Conservation (phyloP, 129 eudicot genomes). For the Arctium lappa region DNA sequence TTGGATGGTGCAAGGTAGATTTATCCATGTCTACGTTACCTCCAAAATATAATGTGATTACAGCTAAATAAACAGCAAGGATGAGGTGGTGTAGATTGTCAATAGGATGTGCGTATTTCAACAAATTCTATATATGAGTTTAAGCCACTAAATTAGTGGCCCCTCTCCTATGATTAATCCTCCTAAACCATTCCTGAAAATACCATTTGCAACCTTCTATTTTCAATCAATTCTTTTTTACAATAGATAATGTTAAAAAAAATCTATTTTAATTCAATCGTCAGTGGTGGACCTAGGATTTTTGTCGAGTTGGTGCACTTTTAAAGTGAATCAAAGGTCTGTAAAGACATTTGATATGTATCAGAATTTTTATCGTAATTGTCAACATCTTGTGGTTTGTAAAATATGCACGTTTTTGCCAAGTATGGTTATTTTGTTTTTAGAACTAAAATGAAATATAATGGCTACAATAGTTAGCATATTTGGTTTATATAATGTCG, state of each 20-base stretch:
- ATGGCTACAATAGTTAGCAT: background rate
- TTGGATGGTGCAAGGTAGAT: conserved; percentile 14
- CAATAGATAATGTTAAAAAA: no score
- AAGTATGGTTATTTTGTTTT: no score
- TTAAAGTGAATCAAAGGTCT: no score
- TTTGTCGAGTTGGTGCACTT: no score
- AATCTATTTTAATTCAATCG: no score
- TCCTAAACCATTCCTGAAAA: conserved; percentile 26
- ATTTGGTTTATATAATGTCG: no score
- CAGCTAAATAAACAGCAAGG: conserved; percentile 25
- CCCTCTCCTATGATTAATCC: conserved; percentile 30
- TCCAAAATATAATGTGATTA: conserved; percentile 18
- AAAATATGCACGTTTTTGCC: no score
- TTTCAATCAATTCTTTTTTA: background rate
- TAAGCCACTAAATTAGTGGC: conserved; percentile 27
- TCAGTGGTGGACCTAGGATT: no score
- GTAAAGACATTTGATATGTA: background rate
- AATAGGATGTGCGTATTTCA: conserved; percentile 33
- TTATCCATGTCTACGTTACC: conserved; percentile 23
- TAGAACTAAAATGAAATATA: no score
- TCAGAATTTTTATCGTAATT: background rate
- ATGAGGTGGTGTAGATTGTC: conserved; percentile 26
- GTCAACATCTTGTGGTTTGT: no score
- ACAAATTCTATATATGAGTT: conserved; percentile 25
- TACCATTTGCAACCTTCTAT: conserved; percentile 20